Evolutionary conservation across 805 yeast species (phyloP), one percentile per base, ranked within the genome.

Genomic region (Peterozyma toletana): DNA sequence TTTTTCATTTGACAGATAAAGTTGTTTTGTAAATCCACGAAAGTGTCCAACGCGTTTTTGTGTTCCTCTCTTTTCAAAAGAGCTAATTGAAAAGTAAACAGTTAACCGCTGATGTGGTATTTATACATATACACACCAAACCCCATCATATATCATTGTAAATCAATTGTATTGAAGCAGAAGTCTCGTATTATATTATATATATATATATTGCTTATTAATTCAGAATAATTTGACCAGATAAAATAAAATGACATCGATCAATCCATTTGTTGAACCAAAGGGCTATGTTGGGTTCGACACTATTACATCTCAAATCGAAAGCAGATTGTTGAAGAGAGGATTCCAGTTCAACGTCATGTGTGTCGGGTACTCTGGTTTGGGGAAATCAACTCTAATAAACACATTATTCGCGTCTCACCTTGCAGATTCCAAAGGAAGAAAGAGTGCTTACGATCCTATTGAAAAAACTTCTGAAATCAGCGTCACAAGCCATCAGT

Each of bases 261-360:
- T 21, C 27, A 21, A 21, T 21, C 27, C 27, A 21, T 21, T 21
- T 21, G 27, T 21, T 31, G 14, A 31, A 31, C 96, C 96, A 21
- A 66, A 71, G 39, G 76, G 80, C 45, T 90, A 90, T 62, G 98
- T 93, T 50, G 99, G 99, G 38, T 91, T 93, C 62, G 98, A 93
- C 66, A 83, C 97, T 49, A 91, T 93, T 66, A 91, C 98, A 41
- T 77, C 84, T 33, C 99, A 93, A 67, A 93, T 93, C 58, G 97
- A 93, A 65, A 88, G 83, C 63, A 79, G 96, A 53, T 70, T 93
- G 54, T 72, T 93, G 63, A 90, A 88, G 64, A 76, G 90, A 55
- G 99, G 99, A 3, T 93, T 93, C 67, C 91, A 88, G 60, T 85
- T 93, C 67, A 93, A 93, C 60, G 67, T 93, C 40, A 89, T 93